Percentiles rank a stretch among this genome's conserved stretches.
Evolutionary conservation across 1,284 basidiomycete species (phyloP).

Genomic region (Ceratorhiza oryzae-sativae): DNA sequence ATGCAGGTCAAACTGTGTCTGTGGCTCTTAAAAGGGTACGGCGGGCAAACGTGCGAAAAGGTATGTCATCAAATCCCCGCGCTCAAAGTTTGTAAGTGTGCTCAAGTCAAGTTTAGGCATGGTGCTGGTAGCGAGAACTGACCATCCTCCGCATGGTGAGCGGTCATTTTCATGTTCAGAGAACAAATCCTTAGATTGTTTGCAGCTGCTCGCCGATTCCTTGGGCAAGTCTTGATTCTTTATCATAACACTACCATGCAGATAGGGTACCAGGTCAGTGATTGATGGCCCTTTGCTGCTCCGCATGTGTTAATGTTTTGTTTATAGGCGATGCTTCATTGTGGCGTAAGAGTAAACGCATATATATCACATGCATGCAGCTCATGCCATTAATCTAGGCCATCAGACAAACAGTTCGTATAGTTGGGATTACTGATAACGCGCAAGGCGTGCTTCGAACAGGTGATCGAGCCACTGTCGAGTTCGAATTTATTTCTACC

Average conservation of each 20-base stretch:
- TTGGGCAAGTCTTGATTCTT: constrained; percentile 84
- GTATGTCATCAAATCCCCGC: constrained; percentile 49
- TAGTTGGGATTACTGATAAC: constrained; percentile 81
- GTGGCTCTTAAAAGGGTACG: constrained; percentile 92
- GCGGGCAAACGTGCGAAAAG: constrained; percentile 85
- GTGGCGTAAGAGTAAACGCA: constrained; percentile 63
- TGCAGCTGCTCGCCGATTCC: constrained; percentile 76
- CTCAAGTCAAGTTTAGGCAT: constrained; percentile 55
- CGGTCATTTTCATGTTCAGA: neutral
- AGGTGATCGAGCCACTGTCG: constrained; percentile 87
- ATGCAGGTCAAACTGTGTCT: constrained; percentile 95
- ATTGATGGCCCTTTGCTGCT: too few relatives aligned
- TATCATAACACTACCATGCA: constrained; percentile 94
- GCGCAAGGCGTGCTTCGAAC: constrained; percentile 87
- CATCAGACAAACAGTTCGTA: constrained; percentile 88
- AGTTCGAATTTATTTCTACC: constrained; percentile 89
- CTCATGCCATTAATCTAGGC: constrained; percentile 57
- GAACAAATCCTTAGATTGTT: neutral
- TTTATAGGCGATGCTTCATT: constrained; percentile 79
- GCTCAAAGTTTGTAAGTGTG: too few relatives aligned
- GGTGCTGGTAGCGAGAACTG: constrained; percentile 85
- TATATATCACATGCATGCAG: neutral
- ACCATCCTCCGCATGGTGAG: constrained; percentile 75
- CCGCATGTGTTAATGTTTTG: neutral
- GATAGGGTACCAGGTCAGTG: constrained; percentile 80